A percentile compares a stretch with the other conserved stretches of the same genome.
Evolutionary conservation across 2,329 filamentous ascomycete species (phyloP).

Genomic region (Atkinsonella hypoxylon): DNA sequence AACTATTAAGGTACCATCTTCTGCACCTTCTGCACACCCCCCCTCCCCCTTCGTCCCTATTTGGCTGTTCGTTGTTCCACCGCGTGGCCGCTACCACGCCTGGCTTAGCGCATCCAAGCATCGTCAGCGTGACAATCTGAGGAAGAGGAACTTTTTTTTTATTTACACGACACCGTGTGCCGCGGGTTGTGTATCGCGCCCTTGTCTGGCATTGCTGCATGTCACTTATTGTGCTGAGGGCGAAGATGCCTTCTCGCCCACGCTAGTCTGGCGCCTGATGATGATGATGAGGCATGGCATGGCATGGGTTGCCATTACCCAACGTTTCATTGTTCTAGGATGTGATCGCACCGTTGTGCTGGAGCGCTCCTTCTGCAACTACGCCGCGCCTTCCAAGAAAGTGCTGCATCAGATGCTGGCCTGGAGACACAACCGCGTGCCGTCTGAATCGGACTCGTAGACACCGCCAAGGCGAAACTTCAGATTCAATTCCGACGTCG

Average conservation of each 20-base stretch:
- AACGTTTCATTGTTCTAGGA: too few relatives aligned
- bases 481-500: too few relatives aligned
- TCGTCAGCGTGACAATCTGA: not conserved
- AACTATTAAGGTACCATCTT: too few relatives aligned
- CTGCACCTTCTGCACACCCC: not conserved
- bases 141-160: too few relatives aligned
- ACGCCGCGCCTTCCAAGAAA: not conserved
- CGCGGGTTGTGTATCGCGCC: not conserved
- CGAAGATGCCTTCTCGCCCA: not conserved
- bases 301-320: too few relatives aligned
- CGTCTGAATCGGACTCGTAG: not conserved
- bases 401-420: too few relatives aligned
- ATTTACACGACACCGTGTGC: too few relatives aligned
- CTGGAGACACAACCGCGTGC: too few relatives aligned
- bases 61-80: not conserved
- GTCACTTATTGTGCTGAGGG: not conserved
- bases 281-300: not conserved
- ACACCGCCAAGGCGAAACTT: not conserved
- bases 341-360: too few relatives aligned
- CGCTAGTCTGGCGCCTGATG: not conserved
- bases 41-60: not conserved
- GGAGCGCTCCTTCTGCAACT: constrained; percentile 1
- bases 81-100: constrained; percentile 13
- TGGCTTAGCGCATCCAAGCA: constrained; percentile 9
- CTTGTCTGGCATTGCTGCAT: not conserved